phyloP scores from a whole-genome alignment of 805 yeast species.

The Pichia membranifaciens region DNA sequence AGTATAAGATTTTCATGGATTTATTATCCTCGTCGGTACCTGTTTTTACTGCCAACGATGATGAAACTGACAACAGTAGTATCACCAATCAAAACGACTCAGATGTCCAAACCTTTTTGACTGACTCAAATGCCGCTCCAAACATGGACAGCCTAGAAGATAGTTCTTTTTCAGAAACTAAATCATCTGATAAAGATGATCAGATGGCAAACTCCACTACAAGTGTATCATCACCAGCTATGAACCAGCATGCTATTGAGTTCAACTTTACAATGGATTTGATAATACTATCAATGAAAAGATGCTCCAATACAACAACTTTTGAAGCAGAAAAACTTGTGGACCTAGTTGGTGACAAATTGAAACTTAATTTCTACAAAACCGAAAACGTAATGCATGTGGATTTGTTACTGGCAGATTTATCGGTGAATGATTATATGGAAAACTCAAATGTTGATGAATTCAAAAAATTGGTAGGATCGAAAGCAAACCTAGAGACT shows the following conservation, averaged over 20 bases:
- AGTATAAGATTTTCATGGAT: constrained; percentile 82
- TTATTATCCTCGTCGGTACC: constrained; percentile 70
- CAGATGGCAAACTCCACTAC: constrained; percentile 1
- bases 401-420: constrained; percentile 55
- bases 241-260: constrained; percentile 61
- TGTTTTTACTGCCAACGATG: constrained; percentile 17
- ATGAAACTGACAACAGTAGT: too few relatives aligned
- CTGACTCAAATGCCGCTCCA: neutral
- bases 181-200: neutral
- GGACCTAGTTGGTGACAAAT: constrained; percentile 63
- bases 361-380: constrained; percentile 54
- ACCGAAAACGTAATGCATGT: constrained; percentile 59
- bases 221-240: neutral
- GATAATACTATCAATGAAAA: constrained; percentile 55
- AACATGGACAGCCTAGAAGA: neutral
- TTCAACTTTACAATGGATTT: constrained; percentile 62
- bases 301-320: constrained; percentile 59
- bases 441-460: constrained; percentile 57
- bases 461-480: constrained; percentile 63
- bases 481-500: constrained; percentile 43
- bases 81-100: neutral
- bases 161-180: neutral
- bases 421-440: constrained; percentile 70
- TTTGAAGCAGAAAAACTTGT: constrained; percentile 63
- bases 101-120: neutral